These are phyloP conservation scores for Wilhelminamyces savonicus DNA, from an alignment of 805 yeast genomes.

Conservation along the genomic window DNA sequence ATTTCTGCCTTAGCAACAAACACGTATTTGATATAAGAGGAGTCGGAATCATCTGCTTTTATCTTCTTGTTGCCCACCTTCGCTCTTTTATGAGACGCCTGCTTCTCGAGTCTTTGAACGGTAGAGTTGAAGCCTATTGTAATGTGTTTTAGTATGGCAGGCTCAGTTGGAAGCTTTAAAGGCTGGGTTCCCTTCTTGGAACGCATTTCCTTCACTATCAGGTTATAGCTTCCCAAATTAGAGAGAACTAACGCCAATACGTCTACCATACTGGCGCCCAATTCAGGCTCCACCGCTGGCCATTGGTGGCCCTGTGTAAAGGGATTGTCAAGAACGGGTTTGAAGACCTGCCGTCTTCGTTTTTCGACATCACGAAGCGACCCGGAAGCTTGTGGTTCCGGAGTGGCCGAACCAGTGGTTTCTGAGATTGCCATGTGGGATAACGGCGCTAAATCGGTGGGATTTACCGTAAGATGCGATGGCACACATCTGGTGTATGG, in stretches of 20 bases:
- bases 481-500: too few relatives aligned
- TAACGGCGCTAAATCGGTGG: too few relatives aligned
- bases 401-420: too few relatives aligned
- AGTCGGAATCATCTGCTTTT: neutral
- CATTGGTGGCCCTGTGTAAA: constrained; percentile 46
- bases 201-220: constrained; percentile 1
- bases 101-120: constrained; percentile 40
- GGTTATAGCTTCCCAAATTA: constrained; percentile 22
- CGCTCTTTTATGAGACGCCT: constrained; percentile 23
- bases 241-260: constrained; percentile 26
- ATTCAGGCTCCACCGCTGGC: constrained; percentile 35
- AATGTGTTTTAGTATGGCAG: constrained; percentile 16
- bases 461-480: too few relatives aligned
- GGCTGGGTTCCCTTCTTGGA: constrained; percentile 1
- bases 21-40: constrained; percentile 33
- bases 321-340: constrained; percentile 62
- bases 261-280: constrained; percentile 33
- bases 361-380: constrained; percentile 46
- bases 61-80: constrained; percentile 4
- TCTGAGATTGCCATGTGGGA: too few relatives aligned
- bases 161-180: constrained; percentile 10
- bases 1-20: constrained; percentile 60
- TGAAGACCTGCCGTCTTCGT: constrained; percentile 51
- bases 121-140: constrained; percentile 53
- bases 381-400: constrained; percentile 13